Evolutionary conservation across 2,329 filamentous ascomycete genomes (phyloP), one percentile per base, ranked within the genome.

Genomic region (Juglanconis sp.): DNA sequence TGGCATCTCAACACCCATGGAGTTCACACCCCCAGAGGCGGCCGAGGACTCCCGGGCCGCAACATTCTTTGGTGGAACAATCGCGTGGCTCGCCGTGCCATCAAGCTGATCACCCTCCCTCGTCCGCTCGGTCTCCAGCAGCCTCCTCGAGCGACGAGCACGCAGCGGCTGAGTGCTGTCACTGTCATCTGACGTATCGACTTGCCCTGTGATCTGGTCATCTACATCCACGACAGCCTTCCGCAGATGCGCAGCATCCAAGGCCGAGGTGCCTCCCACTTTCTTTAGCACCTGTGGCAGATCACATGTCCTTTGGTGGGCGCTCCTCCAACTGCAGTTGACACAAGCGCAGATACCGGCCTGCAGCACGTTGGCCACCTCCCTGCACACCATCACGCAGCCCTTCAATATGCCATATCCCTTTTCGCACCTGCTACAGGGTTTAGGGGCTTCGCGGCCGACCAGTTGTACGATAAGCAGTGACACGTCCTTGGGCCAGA

Each of bases 381-480:
- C 24, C 11, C 53, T 2, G 7, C 36, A 38, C 38, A 62, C 17
- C 6, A 40, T 15, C 30, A 62, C 48, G 10, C 60, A 59, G 3
- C 30, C 42, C 17, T 46, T 40, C 15, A 62, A 59, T 2, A 53
- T 57, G 0, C 60, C 60, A 3, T 5, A 11, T 5, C 36, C 60
- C 13, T 4, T 5, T 3, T 10, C 10, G 11, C 60, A 62, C 0
- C 40, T 46, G 5, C n/a, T 40, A 17, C 60, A 62, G 1, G 56
- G 42, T 5, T 8, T 32, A 3, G 60, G 36, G 2, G 53, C n/a
- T n/a, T 62, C 56, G 3, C 17, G 2, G 1, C 60, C 60, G 15
- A 42, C 31, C 3, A 62, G 49, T 40, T 62, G 60, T 1, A 53
- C 60, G 11, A 59, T 53, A 6, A 62, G 56, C 6, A 59, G 8